Conservation (phyloP, 768 basidiomycete species). For the Tylopilus felleus region DNA sequence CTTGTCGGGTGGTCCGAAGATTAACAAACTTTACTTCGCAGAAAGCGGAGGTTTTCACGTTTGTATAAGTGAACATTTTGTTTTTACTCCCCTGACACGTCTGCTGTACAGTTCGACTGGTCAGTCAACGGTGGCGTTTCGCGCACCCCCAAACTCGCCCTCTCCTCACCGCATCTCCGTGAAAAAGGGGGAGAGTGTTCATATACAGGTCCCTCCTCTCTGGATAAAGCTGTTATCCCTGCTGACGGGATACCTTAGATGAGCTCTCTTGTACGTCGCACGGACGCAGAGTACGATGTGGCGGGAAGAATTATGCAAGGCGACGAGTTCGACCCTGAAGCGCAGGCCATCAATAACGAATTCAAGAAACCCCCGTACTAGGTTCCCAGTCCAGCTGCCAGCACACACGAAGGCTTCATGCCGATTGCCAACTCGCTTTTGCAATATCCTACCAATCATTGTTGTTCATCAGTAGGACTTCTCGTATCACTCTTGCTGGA, state of each 20-base stretch:
- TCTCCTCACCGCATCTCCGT: slow-evolving; percentile 27
- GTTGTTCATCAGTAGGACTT: not conserved
- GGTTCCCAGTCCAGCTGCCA: not conserved
- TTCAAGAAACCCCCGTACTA: slow-evolving; percentile 58
- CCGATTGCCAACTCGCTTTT: not conserved
- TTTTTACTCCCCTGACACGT: slow-evolving; percentile 18
- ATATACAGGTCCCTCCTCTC: slow-evolving; percentile 49
- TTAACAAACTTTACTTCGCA: slow-evolving; percentile 53
- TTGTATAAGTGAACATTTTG: slow-evolving; percentile 28
- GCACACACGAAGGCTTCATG: not conserved
- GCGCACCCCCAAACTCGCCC: slow-evolving; percentile 35
- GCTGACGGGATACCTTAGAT: slow-evolving; percentile 44
- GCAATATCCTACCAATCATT: not conserved
- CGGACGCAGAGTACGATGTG: slow-evolving; percentile 52
- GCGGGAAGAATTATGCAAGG: slow-evolving; percentile 47
- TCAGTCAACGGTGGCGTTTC: slow-evolving; percentile 61
- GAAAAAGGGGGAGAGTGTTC: slow-evolving; percentile 49
- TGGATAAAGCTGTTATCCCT: not conserved
- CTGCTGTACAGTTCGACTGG: slow-evolving; percentile 34
- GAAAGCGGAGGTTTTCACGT: slow-evolving; percentile 53
- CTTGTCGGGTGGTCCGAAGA: slow-evolving; percentile 59
- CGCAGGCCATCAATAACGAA: slow-evolving; percentile 55
- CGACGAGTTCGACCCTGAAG: slow-evolving; percentile 55
- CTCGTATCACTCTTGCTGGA: not conserved
- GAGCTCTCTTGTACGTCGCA: slow-evolving; percentile 56